Evolutionary conservation across 2,329 filamentous ascomycete genomes (phyloP), one percentile per base, ranked within the genome.

Genomic region (Colletotrichum incanum): DNA sequence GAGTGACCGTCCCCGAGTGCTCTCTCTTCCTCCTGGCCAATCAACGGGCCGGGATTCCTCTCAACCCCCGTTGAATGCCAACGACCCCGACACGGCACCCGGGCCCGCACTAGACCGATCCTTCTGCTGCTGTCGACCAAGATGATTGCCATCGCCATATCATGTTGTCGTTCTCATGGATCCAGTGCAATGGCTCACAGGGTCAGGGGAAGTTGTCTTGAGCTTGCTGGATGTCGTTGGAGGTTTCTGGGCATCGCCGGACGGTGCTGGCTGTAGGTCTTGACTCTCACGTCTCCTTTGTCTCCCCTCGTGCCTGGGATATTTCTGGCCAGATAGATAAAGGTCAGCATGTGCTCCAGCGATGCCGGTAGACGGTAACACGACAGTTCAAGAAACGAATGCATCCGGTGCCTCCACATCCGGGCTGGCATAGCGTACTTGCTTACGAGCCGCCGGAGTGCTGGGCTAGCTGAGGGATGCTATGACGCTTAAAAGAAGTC

Each of bases 21-120:
- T 37, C 65, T 65, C 58, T 64, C 59, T 58, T 67, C 67, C 59
- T 28, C n/a, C 18, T 62, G 65, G 52, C 73, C 73, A 74, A 74
- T 74, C 60, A 74, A 43, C 18, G 61, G 61, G 8, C 28, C 49
- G 7, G 59, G 8, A 56, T 72, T 62, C 14, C 50, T 31, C 54
- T 60, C 34, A 58, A 50, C 59, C 58, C 58, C 67, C 31, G 49
- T 54, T 34, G 31, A 28, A 47, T 50, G 26, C 62, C 61, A 47
- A 50, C 60, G 18, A 16, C 70, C 52, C 66, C 54, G 54, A 70
- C 28, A 60, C 26, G 31, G 49, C 47, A 49, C 60, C 65, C 31
- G 41, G 65, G 45, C 54, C 41, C 1, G 65, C 66, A 72, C 66
- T 43, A n/a, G 39, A 16, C 54, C 14, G n/a, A 31, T 41, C 54